Conservation (phyloP, 768 basidiomycete genomes). For the Pisolithus tinctorius region DNA sequence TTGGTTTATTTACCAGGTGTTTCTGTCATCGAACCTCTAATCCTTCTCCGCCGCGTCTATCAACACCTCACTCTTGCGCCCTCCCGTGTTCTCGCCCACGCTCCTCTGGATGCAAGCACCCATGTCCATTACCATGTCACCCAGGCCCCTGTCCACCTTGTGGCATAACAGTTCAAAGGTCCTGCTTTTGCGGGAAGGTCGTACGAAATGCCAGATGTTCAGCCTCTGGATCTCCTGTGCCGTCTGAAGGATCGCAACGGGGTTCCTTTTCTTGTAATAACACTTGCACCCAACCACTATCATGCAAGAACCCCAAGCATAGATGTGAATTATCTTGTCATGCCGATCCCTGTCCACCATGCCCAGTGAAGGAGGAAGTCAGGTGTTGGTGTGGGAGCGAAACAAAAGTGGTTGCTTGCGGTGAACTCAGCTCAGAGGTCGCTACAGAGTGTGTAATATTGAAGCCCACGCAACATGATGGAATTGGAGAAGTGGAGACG, state of each 20-base stretch:
- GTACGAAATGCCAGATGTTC: constrained; percentile 7
- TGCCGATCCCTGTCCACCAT: constrained; percentile 63
- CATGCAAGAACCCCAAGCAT: constrained; percentile 63
- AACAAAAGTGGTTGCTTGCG: constrained; percentile 54
- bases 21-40: constrained; percentile 76
- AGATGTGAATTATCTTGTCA: constrained; percentile 67
- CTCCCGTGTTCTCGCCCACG: constrained; percentile 59
- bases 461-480: constrained; percentile 14
- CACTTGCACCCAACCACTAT: constrained; percentile 39
- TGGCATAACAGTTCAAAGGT: constrained; percentile 64
- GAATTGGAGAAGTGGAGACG: constrained; percentile 28
- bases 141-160: constrained; percentile 98
- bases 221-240: neutral
- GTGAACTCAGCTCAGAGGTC: constrained; percentile 45
- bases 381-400: constrained; percentile 81
- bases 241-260: neutral
- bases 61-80: constrained; percentile 74
- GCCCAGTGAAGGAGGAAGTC: constrained; percentile 45
- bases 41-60: constrained; percentile 61
- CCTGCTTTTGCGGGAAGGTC: constrained; percentile 74
- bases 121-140: constrained; percentile 83
- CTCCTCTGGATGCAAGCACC: constrained; percentile 57
- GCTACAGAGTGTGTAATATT: constrained; percentile 23
- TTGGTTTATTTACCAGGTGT: constrained; percentile 47
- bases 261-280: constrained; percentile 30